phyloP scores from a whole-genome alignment of 108 stramenopile genomes.

The Cylindrotheca fusiformis region DNA sequence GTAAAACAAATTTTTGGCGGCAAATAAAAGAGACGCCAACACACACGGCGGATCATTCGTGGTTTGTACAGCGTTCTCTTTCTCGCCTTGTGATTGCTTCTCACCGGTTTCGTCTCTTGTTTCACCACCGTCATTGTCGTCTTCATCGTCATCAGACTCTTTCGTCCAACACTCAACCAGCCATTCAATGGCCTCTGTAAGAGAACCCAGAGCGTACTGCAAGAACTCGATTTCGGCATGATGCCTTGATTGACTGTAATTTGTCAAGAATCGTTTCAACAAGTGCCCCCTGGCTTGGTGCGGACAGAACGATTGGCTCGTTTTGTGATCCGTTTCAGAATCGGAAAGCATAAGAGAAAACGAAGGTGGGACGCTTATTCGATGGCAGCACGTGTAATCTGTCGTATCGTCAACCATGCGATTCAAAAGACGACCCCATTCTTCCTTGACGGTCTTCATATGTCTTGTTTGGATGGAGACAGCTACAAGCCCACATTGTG shows the following conservation, averaged over 20 bases:
- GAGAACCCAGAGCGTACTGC: slow-evolving; percentile 23
- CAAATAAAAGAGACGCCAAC: slow-evolving; percentile 32
- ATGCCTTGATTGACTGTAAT: slow-evolving; percentile 29
- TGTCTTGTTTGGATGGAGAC: slow-evolving; percentile 27
- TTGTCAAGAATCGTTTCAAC: slow-evolving; percentile 24
- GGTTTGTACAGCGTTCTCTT: background rate
- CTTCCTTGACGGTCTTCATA: slow-evolving; percentile 22
- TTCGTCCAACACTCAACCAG: slow-evolving; percentile 39
- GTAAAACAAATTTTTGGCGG: slow-evolving; percentile 28
- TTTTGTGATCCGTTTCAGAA: background rate
- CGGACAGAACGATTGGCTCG: slow-evolving; percentile 34
- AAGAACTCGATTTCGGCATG: slow-evolving; percentile 30
- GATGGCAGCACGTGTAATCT: slow-evolving; percentile 7
- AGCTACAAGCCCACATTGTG: slow-evolving; percentile 27
- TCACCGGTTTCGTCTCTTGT: background rate
- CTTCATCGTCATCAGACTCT: slow-evolving; percentile 10
- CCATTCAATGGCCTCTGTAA: slow-evolving; percentile 43
- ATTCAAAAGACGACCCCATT: slow-evolving; percentile 37
- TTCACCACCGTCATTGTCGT: slow-evolving; percentile 10
- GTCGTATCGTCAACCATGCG: slow-evolving; percentile 33
- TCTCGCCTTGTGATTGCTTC: background rate
- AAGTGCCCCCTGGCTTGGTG: slow-evolving; percentile 39
- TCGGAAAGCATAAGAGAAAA: background rate
- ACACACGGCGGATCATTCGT: slow-evolving; percentile 28
- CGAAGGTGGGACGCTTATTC: background rate